Conservation (phyloP, 805 yeast genomes). For the Danielia reshetovae region DNA sequence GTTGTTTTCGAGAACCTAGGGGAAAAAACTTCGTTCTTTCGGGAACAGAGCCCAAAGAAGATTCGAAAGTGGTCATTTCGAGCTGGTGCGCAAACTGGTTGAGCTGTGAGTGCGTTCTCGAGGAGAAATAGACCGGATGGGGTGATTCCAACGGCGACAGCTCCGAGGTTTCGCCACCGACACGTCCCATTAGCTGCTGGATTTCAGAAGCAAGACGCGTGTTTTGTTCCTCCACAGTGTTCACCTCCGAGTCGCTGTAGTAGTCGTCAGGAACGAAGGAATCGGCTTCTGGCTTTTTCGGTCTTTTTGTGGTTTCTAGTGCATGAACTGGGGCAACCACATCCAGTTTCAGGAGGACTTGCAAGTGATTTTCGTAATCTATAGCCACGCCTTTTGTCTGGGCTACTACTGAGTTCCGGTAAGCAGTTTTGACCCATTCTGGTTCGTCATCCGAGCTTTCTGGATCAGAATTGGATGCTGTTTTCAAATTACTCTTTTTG, state of each 20-base stretch:
- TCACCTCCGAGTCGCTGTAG: constrained; percentile 24
- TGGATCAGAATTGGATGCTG: constrained; percentile 1
- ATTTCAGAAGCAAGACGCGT: constrained; percentile 45
- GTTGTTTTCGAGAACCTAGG: constrained; percentile 78
- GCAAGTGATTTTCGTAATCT: constrained; percentile 40
- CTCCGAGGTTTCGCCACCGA: constrained; percentile 26
- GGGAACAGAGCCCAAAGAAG: constrained; percentile 44
- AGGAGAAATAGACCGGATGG: constrained; percentile 58
- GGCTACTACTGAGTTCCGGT: constrained; percentile 29
- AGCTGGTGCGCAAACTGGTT: constrained; percentile 76
- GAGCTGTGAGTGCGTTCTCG: constrained; percentile 89
- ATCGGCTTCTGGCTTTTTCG: constrained; percentile 7
- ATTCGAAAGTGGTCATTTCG: constrained; percentile 55
- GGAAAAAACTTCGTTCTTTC: constrained; percentile 69
- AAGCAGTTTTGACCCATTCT: constrained; percentile 55
- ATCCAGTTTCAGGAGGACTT: constrained; percentile 4
- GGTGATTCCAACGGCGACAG: constrained; percentile 26
- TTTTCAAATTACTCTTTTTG: constrained; percentile 22
- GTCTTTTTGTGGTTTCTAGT: constrained; percentile 1
- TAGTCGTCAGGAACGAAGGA: constrained; percentile 34
- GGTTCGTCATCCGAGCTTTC: constrained; percentile 53
- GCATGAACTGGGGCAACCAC: not conserved
- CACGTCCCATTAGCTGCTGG: constrained; percentile 40
- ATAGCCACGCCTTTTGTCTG: constrained; percentile 22
- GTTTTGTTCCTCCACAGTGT: constrained; percentile 20